A percentile compares a stretch with the other conserved stretches of the same genome.
Evolutionary conservation across 2,329 filamentous ascomycete genomes (phyloP).

Genomic region (Periconia digitata): DNA sequence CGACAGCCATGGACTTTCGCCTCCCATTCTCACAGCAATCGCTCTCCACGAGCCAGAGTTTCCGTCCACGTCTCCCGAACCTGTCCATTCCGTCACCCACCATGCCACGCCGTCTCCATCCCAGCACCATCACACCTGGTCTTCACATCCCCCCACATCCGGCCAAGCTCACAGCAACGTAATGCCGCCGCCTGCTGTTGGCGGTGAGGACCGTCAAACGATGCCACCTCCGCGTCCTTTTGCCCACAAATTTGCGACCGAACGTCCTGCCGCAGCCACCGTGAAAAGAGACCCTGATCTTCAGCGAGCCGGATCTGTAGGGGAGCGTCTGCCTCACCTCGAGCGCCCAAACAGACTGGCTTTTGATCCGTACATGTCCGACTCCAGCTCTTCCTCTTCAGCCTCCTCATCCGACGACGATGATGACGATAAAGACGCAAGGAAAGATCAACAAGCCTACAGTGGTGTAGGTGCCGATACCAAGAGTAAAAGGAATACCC

Average conservation of each 20-base stretch:
- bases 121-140: neutral
- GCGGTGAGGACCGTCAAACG: neutral
- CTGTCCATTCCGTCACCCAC: neutral
- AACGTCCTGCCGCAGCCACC: slow-evolving; percentile 28
- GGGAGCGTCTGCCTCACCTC: slow-evolving; percentile 14
- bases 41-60: slow-evolving; percentile 26
- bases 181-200: neutral
- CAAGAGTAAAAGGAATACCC: slow-evolving; percentile 10
- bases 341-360: slow-evolving; percentile 26
- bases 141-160: neutral
- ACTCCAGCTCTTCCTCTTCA: slow-evolving; percentile 21
- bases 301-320: slow-evolving; percentile 14
- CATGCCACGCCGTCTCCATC: neutral
- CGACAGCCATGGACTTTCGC: slow-evolving; percentile 12
- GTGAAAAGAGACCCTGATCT: slow-evolving; percentile 6
- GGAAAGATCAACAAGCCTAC: neutral
- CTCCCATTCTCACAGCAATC: slow-evolving; percentile 20
- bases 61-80: slow-evolving; percentile 5
- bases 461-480: neutral
- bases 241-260: slow-evolving; percentile 28
- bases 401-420: slow-evolving; percentile 13
- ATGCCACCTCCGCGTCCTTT: slow-evolving; percentile 20
- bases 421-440: slow-evolving; percentile 11
- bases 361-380: slow-evolving; percentile 34
- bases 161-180: neutral